Conservation (phyloP, 768 basidiomycete genomes). For the Lactifluus subvellereus region DNA sequence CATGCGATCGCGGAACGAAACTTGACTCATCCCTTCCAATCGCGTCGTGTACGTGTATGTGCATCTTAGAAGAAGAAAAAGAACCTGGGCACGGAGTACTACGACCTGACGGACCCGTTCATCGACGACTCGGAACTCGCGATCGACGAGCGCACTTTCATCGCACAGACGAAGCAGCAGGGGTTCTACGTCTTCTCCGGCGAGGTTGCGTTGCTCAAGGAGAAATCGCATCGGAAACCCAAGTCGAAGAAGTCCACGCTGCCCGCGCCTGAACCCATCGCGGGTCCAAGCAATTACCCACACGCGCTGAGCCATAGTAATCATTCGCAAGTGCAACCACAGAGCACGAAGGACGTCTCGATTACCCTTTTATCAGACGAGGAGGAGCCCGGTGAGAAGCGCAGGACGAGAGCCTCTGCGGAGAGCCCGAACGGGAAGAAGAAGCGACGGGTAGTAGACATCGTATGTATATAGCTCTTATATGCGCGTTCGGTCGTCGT, state of each 20-base stretch:
- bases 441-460: slow-evolving; percentile 64
- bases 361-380: slow-evolving; percentile 42
- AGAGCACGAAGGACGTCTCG: slow-evolving; percentile 46
- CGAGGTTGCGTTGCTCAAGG: slow-evolving; percentile 79
- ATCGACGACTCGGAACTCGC: slow-evolving; percentile 96
- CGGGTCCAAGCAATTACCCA: slow-evolving; percentile 22
- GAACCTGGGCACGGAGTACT: slow-evolving; percentile 62
- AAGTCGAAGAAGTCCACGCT: slow-evolving; percentile 23
- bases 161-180: slow-evolving; percentile 86
- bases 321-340: slow-evolving; percentile 26
- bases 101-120: slow-evolving; percentile 89
- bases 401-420: slow-evolving; percentile 9
- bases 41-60: neutral
- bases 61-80: slow-evolving; percentile 34
- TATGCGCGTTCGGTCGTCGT: neutral
- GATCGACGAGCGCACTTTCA: slow-evolving; percentile 84
- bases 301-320: slow-evolving; percentile 5
- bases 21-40: too few species aligned
- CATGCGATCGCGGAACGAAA: neutral
- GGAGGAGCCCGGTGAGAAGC: slow-evolving; percentile 27
- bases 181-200: slow-evolving; percentile 91
- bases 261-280: slow-evolving; percentile 21
- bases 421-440: slow-evolving; percentile 43
- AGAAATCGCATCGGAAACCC: slow-evolving; percentile 39
- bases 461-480: slow-evolving; percentile 37